phyloP scores from a whole-genome alignment of 306 rosid genomes.

The Vachellia collinsii region DNA sequence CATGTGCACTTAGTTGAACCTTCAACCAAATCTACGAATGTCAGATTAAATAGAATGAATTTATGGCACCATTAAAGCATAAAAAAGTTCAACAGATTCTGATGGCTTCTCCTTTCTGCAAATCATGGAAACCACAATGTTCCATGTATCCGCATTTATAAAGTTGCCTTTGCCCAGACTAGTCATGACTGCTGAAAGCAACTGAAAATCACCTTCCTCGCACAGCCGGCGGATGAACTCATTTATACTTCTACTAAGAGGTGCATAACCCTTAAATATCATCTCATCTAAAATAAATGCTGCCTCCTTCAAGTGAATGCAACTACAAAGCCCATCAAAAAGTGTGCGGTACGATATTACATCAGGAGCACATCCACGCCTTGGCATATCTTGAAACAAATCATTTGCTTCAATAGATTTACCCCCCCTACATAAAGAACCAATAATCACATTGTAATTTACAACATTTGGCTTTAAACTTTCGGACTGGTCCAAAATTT shows the following conservation, averaged over 20 bases:
- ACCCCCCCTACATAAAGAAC: conserved; percentile 57
- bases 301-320: conserved; percentile 62
- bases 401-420: conserved; percentile 73
- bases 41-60: conserved; percentile 20
- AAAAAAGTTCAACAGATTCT: conserved; percentile 44
- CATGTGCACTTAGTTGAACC: not conserved
- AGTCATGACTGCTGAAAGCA: conserved; percentile 47
- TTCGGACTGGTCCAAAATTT: conserved; percentile 66
- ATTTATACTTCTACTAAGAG: conserved; percentile 41
- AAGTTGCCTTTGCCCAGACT: conserved; percentile 47
- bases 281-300: conserved; percentile 67
- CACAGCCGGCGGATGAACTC: conserved; percentile 49
- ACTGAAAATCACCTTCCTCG: conserved; percentile 50
- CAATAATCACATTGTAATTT: conserved; percentile 65
- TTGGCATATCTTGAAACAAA: conserved; percentile 73
- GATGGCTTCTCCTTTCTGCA: conserved; percentile 45
- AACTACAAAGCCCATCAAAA: conserved; percentile 61
- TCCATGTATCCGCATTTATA: conserved; percentile 50
- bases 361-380: conserved; percentile 56
- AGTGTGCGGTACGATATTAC: conserved; percentile 62
- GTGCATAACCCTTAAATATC: conserved; percentile 67
- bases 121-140: conserved; percentile 45
- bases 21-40: not conserved
- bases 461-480: conserved; percentile 64
- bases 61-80: conserved; percentile 40